Conservation (phyloP, 352 stramenopile species). For the Phytophthora brassicae region DNA sequence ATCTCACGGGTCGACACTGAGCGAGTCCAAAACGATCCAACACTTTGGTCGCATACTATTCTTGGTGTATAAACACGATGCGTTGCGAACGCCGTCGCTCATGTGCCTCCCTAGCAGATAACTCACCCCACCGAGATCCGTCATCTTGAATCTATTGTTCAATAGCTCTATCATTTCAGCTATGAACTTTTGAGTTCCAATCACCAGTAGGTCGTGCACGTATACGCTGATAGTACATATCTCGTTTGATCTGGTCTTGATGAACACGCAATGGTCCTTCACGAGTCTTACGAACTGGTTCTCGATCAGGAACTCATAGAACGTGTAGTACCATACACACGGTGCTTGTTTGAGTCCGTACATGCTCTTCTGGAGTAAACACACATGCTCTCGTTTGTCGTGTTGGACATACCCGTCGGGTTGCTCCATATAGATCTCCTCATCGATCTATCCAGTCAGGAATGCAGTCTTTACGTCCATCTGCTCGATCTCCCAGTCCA, state of each 20-base stretch:
- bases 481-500: not conserved
- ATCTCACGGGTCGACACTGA: no score
- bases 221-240: constrained; percentile 13
- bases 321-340: constrained; percentile 7
- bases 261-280: no score
- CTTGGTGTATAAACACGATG: constrained; percentile 19
- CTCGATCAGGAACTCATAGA: not conserved
- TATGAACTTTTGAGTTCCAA: not conserved
- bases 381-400: not conserved
- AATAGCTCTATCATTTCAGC: not conserved
- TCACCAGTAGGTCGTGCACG: constrained; percentile 17
- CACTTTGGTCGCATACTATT: not conserved
- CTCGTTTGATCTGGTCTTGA: no score
- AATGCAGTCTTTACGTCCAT: constrained; percentile 35
- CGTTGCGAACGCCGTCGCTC: not conserved
- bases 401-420: constrained; percentile 2
- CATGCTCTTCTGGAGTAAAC: constrained; percentile 16
- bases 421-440: constrained; percentile 29
- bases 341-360: constrained; percentile 20
- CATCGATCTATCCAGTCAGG: constrained; percentile 14
- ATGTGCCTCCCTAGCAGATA: not conserved
- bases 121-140: constrained; percentile 8
- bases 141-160: constrained; percentile 21
- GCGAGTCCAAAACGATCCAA: no score
- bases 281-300: no score